Base-by-base conservation (phyloP, 257 asterid species). In the Solanum microdontum region DNA sequence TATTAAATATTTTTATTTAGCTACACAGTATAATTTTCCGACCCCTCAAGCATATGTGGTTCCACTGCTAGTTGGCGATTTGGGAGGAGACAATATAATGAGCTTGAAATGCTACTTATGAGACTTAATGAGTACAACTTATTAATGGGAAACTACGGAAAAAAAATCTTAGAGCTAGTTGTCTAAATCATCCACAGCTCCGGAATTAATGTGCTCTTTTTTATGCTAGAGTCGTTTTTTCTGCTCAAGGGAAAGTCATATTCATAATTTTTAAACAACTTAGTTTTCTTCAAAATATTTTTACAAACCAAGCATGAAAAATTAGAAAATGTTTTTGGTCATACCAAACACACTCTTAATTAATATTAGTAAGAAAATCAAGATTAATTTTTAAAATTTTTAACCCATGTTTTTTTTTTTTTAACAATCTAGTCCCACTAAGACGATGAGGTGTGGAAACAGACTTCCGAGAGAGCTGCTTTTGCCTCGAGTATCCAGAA, bases 161-260 rank as follows among this genome's bases (percentile, higher is more conserved):
- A 55, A 13, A 55, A 13, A 6, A 55, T 55, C 23, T 0, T 55
- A 55, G 10, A 55, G 62, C 10, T 55, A 55, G n/a, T 55, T 55
- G 2, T 55, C 23, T 17, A 0, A 51, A 15, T 51, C n/a, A 55
- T 55, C n/a, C 9, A 2, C 1, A 55, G 0, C 23, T 17, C 0
- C 10, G 0, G 0, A 0, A 55, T 55, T 17, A 2, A 55, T 55
- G 62, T 55, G 0, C n/a, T 55, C 62, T 2, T 15, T 48, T 51
- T 5, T 17, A 6, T 51, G n/a, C n/a, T 7, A 0, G 62, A 51
- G n/a, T 51, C 2, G 10, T 19, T 58, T n/a, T 62, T 62, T n/a
- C 70, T 62, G 30, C 12, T 21, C 12, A 58, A 58, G 0, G 70
- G 15, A 62, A 55, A 62, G 15, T 62, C 7, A 10, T 62, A 23